Evolutionary conservation across 768 basidiomycete genomes (phyloP).

Genomic region (Hysterangium stoloniferum): DNA sequence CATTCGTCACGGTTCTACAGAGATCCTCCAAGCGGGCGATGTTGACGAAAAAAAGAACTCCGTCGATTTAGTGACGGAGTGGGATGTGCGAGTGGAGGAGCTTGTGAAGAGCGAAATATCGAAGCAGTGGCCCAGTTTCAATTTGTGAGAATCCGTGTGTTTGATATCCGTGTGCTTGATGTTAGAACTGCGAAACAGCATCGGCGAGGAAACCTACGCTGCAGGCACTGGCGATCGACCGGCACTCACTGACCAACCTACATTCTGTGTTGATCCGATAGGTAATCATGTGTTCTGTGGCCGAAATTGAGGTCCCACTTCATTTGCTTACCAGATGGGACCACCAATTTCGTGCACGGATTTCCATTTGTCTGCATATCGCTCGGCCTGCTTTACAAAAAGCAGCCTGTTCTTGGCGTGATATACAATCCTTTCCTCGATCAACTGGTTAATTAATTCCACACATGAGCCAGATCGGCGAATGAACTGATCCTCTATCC

Average conservation of each 20-base stretch:
- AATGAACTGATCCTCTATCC: neutral
- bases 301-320: neutral
- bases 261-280: conserved; percentile 95
- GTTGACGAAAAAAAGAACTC: conserved; percentile 87
- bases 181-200: conserved; percentile 40
- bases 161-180: neutral
- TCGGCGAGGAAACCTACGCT: conserved; percentile 91
- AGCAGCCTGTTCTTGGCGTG: conserved; percentile 79
- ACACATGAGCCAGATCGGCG: neutral
- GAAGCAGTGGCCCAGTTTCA: conserved; percentile 60
- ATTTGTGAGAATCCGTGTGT: conserved; percentile 57
- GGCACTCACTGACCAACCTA: conserved; percentile 78
- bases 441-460: conserved; percentile 47
- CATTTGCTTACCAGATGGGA: conserved; percentile 51
- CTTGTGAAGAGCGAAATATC: conserved; percentile 66
- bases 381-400: conserved; percentile 79
- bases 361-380: conserved; percentile 89
- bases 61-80: conserved; percentile 92
- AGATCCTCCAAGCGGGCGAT: conserved; percentile 39
- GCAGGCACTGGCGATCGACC: conserved; percentile 49
- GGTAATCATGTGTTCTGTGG: conserved; percentile 35
- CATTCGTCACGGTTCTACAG: conserved; percentile 71
- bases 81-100: conserved; percentile 86
- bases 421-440: conserved; percentile 91
- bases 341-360: conserved; percentile 81